These are phyloP conservation scores for Hibiscus trionum DNA, from an alignment of 345 rosid species.

Conservation along the genomic window DNA sequence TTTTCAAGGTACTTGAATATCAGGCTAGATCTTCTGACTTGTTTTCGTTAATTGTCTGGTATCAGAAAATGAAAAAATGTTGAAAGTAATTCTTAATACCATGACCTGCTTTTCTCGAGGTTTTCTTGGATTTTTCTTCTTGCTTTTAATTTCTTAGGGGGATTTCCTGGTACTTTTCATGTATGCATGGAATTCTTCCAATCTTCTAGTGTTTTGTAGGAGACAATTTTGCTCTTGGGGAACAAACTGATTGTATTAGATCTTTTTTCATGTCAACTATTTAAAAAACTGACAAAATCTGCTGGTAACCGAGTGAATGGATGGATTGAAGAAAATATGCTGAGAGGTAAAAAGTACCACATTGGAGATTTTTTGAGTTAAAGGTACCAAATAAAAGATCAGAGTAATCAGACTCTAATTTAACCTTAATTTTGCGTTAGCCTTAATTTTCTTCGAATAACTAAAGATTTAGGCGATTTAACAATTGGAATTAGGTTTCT, in stretches of 20 bases:
- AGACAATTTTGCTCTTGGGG: neutral
- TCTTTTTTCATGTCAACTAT: neutral
- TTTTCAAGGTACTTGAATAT: slow-evolving; percentile 48
- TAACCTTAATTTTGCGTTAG: neutral
- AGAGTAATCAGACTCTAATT: neutral
- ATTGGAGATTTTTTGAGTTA: neutral
- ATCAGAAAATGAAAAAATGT: neutral
- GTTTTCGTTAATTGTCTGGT: neutral
- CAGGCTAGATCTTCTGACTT: neutral
- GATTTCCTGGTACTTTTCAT: neutral
- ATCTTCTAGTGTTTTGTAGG: neutral
- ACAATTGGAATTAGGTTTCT: neutral
- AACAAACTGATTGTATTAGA: neutral
- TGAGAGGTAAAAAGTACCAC: neutral
- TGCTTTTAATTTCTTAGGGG: neutral
- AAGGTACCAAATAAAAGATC: neutral
- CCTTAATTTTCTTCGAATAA: neutral
- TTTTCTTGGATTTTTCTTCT: neutral
- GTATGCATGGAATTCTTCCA: neutral
- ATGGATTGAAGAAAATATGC: neutral
- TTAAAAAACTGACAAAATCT: neutral
- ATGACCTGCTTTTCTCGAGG: neutral
- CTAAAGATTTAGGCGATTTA: neutral
- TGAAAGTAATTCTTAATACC: neutral
- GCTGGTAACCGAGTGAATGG: neutral